Evolutionary conservation across 176 grass and related monocot species (phyloP).

Genomic region (Musa schizocarpa): DNA sequence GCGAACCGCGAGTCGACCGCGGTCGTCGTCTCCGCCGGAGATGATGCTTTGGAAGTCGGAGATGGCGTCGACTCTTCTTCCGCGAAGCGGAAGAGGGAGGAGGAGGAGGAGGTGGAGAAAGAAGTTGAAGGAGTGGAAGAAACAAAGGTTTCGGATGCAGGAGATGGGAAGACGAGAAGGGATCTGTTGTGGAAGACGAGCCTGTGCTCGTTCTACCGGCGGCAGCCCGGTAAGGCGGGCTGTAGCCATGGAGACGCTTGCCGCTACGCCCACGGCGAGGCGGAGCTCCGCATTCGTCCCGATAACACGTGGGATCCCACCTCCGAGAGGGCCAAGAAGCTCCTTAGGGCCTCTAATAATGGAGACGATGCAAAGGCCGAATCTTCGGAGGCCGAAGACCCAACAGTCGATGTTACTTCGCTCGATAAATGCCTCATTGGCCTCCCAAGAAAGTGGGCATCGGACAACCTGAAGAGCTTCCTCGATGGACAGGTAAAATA

Average conservation of each 20-base stretch:
- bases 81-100: slow-evolving; percentile 66
- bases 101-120: neutral
- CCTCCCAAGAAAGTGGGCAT: slow-evolving; percentile 47
- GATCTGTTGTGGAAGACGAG: slow-evolving; percentile 80
- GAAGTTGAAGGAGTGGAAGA: neutral
- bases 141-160: neutral
- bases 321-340: slow-evolving; percentile 56
- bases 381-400: slow-evolving; percentile 18
- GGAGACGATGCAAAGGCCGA: slow-evolving; percentile 11
- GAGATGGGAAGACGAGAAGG: neutral
- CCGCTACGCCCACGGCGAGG: slow-evolving; percentile 79
- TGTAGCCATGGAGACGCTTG: slow-evolving; percentile 81
- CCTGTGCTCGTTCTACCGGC: slow-evolving; percentile 73
- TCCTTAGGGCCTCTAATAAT: slow-evolving; percentile 11
- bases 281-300: slow-evolving; percentile 64
- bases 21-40: neutral
- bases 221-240: slow-evolving; percentile 20
- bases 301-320: slow-evolving; percentile 90
- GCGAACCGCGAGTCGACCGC: neutral
- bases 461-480: slow-evolving; percentile 53
- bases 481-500: slow-evolving; percentile 50
- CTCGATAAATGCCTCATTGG: slow-evolving; percentile 86
- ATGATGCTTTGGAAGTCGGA: neutral
- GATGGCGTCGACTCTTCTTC: neutral
- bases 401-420: slow-evolving; percentile 37